Base-by-base conservation (phyloP, 1,139 yeast species). In the Oligophagozyma castellii region DNA sequence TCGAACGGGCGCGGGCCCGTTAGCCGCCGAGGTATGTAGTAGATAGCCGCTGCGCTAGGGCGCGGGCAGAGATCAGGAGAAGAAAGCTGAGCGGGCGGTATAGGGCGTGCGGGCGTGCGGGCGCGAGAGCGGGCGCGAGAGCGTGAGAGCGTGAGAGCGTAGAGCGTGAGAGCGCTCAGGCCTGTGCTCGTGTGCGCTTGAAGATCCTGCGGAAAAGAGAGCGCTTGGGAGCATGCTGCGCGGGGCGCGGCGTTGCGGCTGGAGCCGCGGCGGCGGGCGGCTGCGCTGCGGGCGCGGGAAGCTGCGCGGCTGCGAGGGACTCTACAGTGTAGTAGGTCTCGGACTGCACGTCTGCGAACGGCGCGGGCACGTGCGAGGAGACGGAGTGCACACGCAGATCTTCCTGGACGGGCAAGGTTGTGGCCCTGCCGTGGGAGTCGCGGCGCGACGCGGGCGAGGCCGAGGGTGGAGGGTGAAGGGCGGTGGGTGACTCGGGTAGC, bases 351-450 rank as follows among this genome's bases (percentile, higher is more conserved):
- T 4, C 13, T 22, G 18, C 14, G 12, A 5, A 8, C 10, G 18
- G 27, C 4, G 22, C 11, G 11, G 18, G 27, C 14, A 29, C 32
- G 24, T 34, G 35, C 4, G 40, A 34, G 3, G 36, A 29, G 3
- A 21, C 22, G 23, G 16, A 14, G 20, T 30, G 24, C 10, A 28
- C 33, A n/a, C n/a, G n/a, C n/a, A n/a, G n/a, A n/a, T n/a, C n/a
- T n/a, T n/a, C n/a, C n/a, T n/a, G n/a, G n/a, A 36, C 34, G 3
- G 39, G 38, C 12, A 34, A 20, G 3, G 39, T 37, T 5, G 39
- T 34, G 5, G 41, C 15, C 10, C 38, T 36, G 14, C 39, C 39
- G 19, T 35, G 39, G 4, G 18, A 5, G 7, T 7, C 7, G 10
- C 7, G 10, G 8, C 20, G 7, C 10, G 8, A 7, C 8, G 8